Conservation (phyloP, 2,329 filamentous ascomycete species). For the Pseudocercospora fijiensis region DNA sequence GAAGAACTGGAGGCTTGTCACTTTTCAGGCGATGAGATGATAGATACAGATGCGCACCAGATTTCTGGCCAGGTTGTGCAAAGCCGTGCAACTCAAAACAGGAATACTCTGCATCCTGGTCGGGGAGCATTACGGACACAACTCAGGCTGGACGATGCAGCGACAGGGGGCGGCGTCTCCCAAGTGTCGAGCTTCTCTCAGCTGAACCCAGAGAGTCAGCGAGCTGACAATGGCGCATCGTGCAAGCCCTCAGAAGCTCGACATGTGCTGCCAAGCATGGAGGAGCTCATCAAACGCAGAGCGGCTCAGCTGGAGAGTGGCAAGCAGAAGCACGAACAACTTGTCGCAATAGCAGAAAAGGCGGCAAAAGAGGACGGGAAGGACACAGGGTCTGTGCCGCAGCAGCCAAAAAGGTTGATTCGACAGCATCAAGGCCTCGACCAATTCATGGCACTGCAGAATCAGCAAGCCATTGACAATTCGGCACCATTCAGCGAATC, state of each 20-base stretch:
- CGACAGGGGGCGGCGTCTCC: background rate
- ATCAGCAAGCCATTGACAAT: background rate
- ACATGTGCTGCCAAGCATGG: background rate
- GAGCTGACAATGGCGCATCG: background rate
- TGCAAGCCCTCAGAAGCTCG: background rate
- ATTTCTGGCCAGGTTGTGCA: background rate
- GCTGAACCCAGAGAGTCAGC: background rate
- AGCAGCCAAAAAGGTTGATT: background rate
- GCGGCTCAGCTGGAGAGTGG: background rate
- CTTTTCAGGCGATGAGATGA: slow-evolving; percentile 15
- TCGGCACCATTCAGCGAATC: background rate
- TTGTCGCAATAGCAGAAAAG: background rate
- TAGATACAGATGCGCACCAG: background rate
- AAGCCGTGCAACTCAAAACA: background rate
- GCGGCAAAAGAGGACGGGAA: background rate
- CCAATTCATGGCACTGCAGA: background rate
- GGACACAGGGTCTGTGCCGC: background rate
- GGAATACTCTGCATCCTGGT: background rate
- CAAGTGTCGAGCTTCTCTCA: background rate
- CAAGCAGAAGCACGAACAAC: background rate
- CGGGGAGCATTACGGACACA: background rate
- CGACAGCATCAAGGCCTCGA: background rate
- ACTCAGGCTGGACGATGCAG: background rate
- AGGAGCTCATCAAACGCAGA: background rate
- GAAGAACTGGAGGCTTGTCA: slow-evolving; percentile 30